Evolutionary conservation across 192 early-diverging fungal species (phyloP), one percentile per base, ranked within the genome.

Genomic region (Phlyctochytrium bullatum): DNA sequence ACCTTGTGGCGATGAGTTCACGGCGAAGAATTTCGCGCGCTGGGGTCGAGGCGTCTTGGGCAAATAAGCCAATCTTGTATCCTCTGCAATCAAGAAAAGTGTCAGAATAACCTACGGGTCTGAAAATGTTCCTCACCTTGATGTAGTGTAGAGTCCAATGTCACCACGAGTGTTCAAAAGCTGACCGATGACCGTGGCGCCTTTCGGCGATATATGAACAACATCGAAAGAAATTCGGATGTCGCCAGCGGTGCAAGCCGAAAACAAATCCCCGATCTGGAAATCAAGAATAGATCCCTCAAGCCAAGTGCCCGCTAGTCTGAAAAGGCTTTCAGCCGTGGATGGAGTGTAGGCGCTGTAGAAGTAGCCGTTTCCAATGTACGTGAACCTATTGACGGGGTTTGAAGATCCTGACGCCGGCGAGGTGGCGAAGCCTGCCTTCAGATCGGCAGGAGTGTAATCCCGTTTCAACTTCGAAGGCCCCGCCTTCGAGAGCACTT

Each of bases 351-450:
- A 73, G 3, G 12, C 6, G n/a, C 62, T 65, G 52, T 62, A 60
- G 32, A 73, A 73, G 51, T 67, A 73, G n/a, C 71, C 71, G 36
- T 67, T 36, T 14, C 71, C 71, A 34, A 73, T 40, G 54, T 67
- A 73, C 25, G 28, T 52, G 52, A 73, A 73, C 12, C 61, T 53
- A 2, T n/a, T 12, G 6, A 20, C 6, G 6, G 10, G 6, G 20
- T 14, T 6, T n/a, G n/a, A n/a, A 2, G 40, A 14, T 2, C 17
- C 25, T 20, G 25, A 12, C 6, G 62, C 70, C 2, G 27, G 32
- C 14, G 34, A 50, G 2, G 52, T 32, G 10, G 34, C 0, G 25
- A 30, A 24, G n/a, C 36, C 47, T 0, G 2, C 20, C 31, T 52
- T 47, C 2, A 72, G 20, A 3, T 57, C 62, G 2, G 25, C 3